A percentile compares a stretch with the other conserved stretches of the same genome.
These are phyloP conservation scores for Abelmoschus esculentus DNA, from an alignment of 345 rosid species.

Conservation along the genomic window DNA sequence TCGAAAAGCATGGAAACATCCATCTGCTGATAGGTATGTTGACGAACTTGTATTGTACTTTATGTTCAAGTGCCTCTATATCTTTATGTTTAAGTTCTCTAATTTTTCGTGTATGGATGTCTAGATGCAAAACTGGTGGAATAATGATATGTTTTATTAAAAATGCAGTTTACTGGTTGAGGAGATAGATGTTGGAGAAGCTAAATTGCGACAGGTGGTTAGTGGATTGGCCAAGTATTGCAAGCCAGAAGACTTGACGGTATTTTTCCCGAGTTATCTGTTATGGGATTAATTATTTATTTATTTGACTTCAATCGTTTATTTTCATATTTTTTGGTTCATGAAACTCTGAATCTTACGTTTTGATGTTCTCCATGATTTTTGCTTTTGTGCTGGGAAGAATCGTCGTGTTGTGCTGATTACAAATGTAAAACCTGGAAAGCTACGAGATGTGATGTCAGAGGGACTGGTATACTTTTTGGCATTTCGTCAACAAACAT, in stretches of 20 bases:
- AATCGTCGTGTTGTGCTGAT: conserved; percentile 71
- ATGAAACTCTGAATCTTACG: conserved; percentile 12
- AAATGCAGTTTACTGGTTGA: conserved; percentile 83
- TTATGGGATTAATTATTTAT: not conserved
- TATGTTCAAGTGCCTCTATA: not conserved
- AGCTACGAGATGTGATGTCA: conserved; percentile 82
- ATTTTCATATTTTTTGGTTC: conserved; percentile 4
- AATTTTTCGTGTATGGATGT: not conserved
- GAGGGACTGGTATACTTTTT: conserved; percentile 82
- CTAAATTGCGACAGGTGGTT: conserved; percentile 85
- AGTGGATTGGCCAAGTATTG: conserved; percentile 95
- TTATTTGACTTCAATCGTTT: not conserved
- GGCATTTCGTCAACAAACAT: not conserved
- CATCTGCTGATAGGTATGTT: conserved; percentile 95
- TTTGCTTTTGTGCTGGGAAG: conserved; percentile 37
- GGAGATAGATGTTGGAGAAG: conserved; percentile 91
- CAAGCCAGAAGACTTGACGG: conserved; percentile 73
- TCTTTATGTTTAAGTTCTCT: not conserved
- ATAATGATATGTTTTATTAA: conserved; percentile 9
- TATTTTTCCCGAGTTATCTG: conserved; percentile 19
- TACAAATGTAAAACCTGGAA: conserved; percentile 97
- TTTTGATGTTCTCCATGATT: conserved; percentile 11
- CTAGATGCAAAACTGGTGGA: not conserved
- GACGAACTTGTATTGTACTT: conserved; percentile 9
- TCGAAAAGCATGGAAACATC: conserved; percentile 93